Base-by-base conservation (phyloP, 2,329 filamentous ascomycete species). In the Cladosporium velox region DNA sequence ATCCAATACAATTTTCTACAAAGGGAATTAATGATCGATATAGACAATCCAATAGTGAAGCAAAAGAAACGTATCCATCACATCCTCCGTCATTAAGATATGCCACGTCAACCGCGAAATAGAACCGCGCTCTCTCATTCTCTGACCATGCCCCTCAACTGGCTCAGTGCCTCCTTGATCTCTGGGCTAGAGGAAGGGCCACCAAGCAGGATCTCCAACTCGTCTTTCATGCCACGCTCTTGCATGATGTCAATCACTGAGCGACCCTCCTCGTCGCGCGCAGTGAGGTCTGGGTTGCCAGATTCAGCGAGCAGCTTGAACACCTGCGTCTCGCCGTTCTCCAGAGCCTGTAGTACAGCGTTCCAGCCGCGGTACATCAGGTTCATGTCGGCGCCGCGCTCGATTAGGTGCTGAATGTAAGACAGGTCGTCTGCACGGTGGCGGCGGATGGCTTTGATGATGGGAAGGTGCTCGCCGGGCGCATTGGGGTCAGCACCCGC, bases 391-490 rank as follows among this genome's bases (percentile, higher is more conserved):
- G 87, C 89, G 11, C 89, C 88, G 67, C 84, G 82, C 12, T 83
- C 83, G 8, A 91, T 81, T 6, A 91, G 80, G 77, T 88, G 80
- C 74, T 88, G 84, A 35, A 91, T 81, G 64, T 89, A 86, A 49
- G 86, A 84, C 0, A 84, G 83, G 70, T 90, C 84, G 38, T 82
- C 80, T 10, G 82, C 81, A 64, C 84, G 80, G 71, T 85, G 85
- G 26, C 87, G 81, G 3, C 88, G 84, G 54, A 91, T 82, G 1
- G 89, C 87, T 76, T 91, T 91, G 75, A 91, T 88, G 63, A 91
- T 84, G 8, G 89, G 89, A 12, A 91, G 78, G 75, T 91, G 89
- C 79, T 91, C 89, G 24, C 89, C 89, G 0, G 89, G 88, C 0
- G 86, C 81, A 73, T 90, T 90, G 54, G 87, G 83, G 71, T 90